Evolutionary conservation across 805 yeast species (phyloP).

Genomic region (Sugiyamaella floridensis): DNA sequence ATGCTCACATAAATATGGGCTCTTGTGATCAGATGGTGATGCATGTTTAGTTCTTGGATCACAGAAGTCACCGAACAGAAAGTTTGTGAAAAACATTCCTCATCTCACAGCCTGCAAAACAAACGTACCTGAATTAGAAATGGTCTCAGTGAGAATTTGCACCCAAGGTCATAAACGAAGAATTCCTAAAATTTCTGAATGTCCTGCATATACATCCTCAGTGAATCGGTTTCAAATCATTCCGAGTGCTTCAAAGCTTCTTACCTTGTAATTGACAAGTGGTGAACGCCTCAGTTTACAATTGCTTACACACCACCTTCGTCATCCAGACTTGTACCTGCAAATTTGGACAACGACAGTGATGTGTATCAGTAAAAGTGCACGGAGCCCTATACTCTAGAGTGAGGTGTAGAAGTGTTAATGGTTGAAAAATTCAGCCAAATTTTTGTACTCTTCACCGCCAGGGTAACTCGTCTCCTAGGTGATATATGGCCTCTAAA

Average conservation of each 20-base stretch:
- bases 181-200: conserved; percentile 53
- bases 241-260: conserved; percentile 1
- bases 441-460: not conserved
- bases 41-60: conserved; percentile 81
- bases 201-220: conserved; percentile 80
- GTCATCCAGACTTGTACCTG: not conserved
- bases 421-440: not conserved
- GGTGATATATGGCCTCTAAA: not conserved
- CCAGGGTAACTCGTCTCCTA: not conserved
- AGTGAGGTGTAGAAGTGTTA: not conserved
- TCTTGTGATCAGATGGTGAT: conserved; percentile 81
- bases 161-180: conserved; percentile 62
- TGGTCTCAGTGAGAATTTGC: conserved; percentile 3
- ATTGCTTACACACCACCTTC: not conserved
- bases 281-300: not conserved
- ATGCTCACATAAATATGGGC: conserved; percentile 6
- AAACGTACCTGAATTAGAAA: conserved; percentile 9
- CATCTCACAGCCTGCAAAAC: conserved; percentile 14
- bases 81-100: conserved; percentile 25
- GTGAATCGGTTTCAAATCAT: conserved; percentile 27
- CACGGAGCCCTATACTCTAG: too few species aligned
- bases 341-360: not conserved
- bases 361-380: not conserved
- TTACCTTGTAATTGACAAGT: not conserved
- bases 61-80: conserved; percentile 46